Conservation (phyloP, 345 rosid species). For the Citropsis articulata region DNA sequence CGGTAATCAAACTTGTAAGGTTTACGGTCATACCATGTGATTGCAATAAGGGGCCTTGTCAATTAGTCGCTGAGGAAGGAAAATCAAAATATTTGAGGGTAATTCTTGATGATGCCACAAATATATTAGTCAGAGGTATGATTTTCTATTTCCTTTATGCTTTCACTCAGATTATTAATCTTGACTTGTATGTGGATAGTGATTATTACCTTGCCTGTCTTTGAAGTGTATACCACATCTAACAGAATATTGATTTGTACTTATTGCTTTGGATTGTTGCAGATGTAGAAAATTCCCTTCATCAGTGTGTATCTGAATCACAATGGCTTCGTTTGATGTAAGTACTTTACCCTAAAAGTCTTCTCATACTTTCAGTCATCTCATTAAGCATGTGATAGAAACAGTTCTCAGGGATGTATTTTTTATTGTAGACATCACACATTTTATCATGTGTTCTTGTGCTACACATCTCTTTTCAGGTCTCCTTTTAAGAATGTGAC, state of each 20-base stretch:
- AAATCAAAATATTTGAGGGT: conserved; percentile 95
- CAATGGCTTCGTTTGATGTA: conserved; percentile 96
- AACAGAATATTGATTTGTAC: conserved; percentile 1
- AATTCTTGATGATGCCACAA: conserved; percentile 80
- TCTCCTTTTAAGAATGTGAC: too few species aligned
- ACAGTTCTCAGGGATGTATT: neutral
- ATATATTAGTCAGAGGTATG: conserved; percentile 69
- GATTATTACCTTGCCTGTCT: neutral
- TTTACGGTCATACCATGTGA: conserved; percentile 15
- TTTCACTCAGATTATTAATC: neutral
- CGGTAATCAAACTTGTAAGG: neutral
- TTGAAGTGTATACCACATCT: neutral
- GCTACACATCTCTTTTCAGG: too few species aligned
- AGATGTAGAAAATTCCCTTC: conserved; percentile 85
- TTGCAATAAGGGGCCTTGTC: conserved; percentile 74
- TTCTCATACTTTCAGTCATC: neutral
- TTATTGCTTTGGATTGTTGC: conserved; percentile 29
- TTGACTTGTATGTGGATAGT: neutral
- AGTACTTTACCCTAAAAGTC: conserved; percentile 20
- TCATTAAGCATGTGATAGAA: neutral
- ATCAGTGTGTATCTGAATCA: conserved; percentile 87
- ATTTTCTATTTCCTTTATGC: conserved; percentile 5
- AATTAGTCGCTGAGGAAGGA: conserved; percentile 91
- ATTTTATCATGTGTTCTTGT: too few species aligned
- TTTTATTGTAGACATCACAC: neutral